A percentile compares a stretch with the other conserved stretches of the same genome.
These are phyloP conservation scores for Candida tetrigidarum DNA, from an alignment of 1,139 yeast species.

Conservation along the genomic window DNA sequence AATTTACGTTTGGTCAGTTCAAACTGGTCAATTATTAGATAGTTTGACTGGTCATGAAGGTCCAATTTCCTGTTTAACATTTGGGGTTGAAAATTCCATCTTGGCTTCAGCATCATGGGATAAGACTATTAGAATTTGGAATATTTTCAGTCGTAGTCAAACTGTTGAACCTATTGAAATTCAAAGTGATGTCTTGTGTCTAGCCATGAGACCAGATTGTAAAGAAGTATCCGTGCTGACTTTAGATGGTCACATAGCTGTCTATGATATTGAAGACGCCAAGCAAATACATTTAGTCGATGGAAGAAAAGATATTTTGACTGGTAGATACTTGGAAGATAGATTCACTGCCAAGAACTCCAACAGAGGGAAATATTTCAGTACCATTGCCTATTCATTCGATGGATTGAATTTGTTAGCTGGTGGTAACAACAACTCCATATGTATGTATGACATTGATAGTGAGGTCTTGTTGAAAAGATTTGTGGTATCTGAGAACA, in stretches of 20 bases:
- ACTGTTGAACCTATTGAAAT: slow-evolving; percentile 91
- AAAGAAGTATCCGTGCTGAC: slow-evolving; percentile 88
- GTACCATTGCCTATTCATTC: slow-evolving; percentile 80
- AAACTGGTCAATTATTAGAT: slow-evolving; percentile 90
- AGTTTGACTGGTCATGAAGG: slow-evolving; percentile 93
- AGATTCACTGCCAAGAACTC: slow-evolving; percentile 81
- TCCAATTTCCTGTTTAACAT: slow-evolving; percentile 86
- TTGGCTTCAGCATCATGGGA: slow-evolving; percentile 98
- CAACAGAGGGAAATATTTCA: slow-evolving; percentile 81
- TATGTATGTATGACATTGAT: slow-evolving; percentile 87
- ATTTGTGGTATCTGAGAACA: slow-evolving; percentile 84
- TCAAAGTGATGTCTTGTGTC: slow-evolving; percentile 80
- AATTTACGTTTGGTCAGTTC: slow-evolving; percentile 96
- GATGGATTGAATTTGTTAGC: slow-evolving; percentile 90
- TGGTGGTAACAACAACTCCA: slow-evolving; percentile 90
- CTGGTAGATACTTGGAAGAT: slow-evolving; percentile 87
- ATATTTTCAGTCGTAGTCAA: slow-evolving; percentile 81
- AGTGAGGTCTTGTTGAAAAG: slow-evolving; percentile 85
- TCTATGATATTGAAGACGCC: slow-evolving; percentile 84
- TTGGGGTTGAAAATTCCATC: slow-evolving; percentile 78
- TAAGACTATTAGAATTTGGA: slow-evolving; percentile 92
- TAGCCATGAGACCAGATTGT: slow-evolving; percentile 91
- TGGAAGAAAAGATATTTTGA: slow-evolving; percentile 80
- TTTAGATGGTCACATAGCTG: slow-evolving; percentile 82
- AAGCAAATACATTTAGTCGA: slow-evolving; percentile 85